Percentiles rank a stretch among this genome's conserved stretches.
These are phyloP conservation scores for Galerina sulciceps DNA, from an alignment of 768 basidiomycete species.

Conservation along the genomic window DNA sequence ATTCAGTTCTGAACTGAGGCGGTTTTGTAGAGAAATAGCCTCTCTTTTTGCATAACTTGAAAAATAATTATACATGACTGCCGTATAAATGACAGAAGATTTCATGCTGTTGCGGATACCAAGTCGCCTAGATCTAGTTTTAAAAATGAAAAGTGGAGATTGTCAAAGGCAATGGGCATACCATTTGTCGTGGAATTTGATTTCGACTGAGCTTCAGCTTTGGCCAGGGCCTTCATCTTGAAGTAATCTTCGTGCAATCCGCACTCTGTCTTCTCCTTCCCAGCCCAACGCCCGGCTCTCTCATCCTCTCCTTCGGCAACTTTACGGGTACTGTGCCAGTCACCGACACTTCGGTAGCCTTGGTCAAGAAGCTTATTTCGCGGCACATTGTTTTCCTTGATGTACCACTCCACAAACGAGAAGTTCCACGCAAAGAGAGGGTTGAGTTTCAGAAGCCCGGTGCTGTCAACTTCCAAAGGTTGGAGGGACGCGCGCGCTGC, in stretches of 20 bases:
- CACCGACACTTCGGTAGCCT: conserved; percentile 95
- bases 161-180: too few species aligned
- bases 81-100: too few species aligned
- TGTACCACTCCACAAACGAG: conserved; percentile 80
- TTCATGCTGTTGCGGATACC: too few species aligned
- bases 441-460: conserved; percentile 92
- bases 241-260: conserved; percentile 94
- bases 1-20: too few species aligned
- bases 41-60: too few species aligned
- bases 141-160: too few species aligned
- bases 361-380: conserved; percentile 85
- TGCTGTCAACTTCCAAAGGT: conserved; percentile 89
- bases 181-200: too few species aligned
- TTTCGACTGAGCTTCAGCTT: conserved; percentile 17
- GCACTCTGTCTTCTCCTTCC: conserved; percentile 91
- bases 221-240: conserved; percentile 64
- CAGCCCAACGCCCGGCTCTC: conserved; percentile 91
- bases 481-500: conserved; percentile 82
- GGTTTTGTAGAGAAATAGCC: too few species aligned
- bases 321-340: conserved; percentile 94
- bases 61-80: too few species aligned
- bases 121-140: too few species aligned
- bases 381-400: conserved; percentile 81
- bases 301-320: conserved; percentile 78
- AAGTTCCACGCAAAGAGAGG: conserved; percentile 92